Evolutionary conservation across 345 rosid genomes (phyloP).

Genomic region (Citrus mangshanensis): DNA sequence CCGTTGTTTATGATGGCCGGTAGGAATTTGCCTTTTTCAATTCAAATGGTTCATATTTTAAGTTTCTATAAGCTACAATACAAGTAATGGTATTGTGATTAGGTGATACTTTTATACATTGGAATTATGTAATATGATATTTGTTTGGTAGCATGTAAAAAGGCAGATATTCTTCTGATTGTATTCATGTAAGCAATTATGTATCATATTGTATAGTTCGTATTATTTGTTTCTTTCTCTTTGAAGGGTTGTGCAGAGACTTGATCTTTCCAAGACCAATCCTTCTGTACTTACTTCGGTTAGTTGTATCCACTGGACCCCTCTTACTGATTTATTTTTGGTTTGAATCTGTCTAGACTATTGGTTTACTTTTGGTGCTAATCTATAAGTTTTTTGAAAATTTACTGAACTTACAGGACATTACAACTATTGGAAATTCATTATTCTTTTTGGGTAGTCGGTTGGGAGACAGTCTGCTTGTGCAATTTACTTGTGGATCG

Average conservation of each 20-base stretch:
- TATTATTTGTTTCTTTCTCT: conserved; percentile 26
- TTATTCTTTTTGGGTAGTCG: conserved; percentile 92
- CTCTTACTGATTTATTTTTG: conserved; percentile 12
- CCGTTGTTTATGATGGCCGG: conserved; percentile 96
- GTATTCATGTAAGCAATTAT: neutral
- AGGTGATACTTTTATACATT: conserved; percentile 1
- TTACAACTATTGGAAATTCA: conserved; percentile 74
- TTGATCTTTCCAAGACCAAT: conserved; percentile 94
- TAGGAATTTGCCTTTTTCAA: conserved; percentile 20
- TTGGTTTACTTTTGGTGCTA: conserved; percentile 2
- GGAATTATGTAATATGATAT: neutral
- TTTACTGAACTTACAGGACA: conserved; percentile 53
- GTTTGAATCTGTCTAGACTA: neutral
- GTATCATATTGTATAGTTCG: conserved; percentile 1
- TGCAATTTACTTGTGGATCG: conserved; percentile 67
- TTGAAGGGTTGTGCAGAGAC: conserved; percentile 91
- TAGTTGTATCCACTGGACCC: conserved; percentile 30
- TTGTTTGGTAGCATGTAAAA: neutral
- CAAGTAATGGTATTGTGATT: neutral
- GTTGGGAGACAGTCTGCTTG: conserved; percentile 95
- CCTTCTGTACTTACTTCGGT: conserved; percentile 99
- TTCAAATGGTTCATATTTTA: neutral
- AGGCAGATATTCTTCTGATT: neutral
- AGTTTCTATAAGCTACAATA: neutral
- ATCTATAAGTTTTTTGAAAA: conserved; percentile 9